phyloP scores from a whole-genome alignment of 495 filamentous ascomycete genomes.

The Xylaria telfairii region DNA sequence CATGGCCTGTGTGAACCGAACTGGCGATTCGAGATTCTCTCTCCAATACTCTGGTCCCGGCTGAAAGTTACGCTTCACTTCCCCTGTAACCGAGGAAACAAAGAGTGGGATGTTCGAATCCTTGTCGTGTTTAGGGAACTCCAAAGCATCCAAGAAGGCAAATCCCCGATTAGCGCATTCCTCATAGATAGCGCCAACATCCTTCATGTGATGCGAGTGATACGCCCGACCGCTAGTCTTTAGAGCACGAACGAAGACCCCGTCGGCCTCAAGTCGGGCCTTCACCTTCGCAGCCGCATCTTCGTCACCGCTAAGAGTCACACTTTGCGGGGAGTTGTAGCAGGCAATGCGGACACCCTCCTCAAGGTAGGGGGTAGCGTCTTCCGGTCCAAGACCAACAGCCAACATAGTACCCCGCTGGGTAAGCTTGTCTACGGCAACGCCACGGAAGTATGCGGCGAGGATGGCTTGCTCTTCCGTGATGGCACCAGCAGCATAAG shows the following conservation, averaged over 20 bases:
- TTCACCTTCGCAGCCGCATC: slow-evolving; percentile 46
- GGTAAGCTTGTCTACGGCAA: slow-evolving; percentile 28
- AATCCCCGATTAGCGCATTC: slow-evolving; percentile 37
- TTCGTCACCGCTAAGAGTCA: slow-evolving; percentile 42
- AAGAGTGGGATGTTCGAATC: slow-evolving; percentile 42
- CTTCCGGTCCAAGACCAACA: slow-evolving; percentile 39
- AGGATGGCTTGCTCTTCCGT: slow-evolving; percentile 30
- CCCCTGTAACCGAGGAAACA: slow-evolving; percentile 40
- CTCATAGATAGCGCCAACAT: slow-evolving; percentile 48
- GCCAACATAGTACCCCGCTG: slow-evolving; percentile 45
- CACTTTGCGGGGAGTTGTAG: slow-evolving; percentile 43
- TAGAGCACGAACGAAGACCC: slow-evolving; percentile 45
- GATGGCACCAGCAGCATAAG: slow-evolving; percentile 38
- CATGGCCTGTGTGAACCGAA: slow-evolving; percentile 46
- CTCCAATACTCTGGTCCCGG: slow-evolving; percentile 46
- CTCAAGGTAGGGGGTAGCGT: slow-evolving; percentile 37
- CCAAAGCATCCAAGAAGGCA: slow-evolving; percentile 39
- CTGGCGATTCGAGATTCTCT: slow-evolving; percentile 46
- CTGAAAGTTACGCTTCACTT: slow-evolving; percentile 35
- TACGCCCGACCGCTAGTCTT: slow-evolving; percentile 56
- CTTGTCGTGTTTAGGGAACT: neutral
- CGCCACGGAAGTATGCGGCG: slow-evolving; percentile 40
- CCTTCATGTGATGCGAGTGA: slow-evolving; percentile 66
- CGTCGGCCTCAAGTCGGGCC: slow-evolving; percentile 54
- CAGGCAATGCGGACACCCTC: slow-evolving; percentile 41